Percentiles rank a stretch among this genome's conserved stretches.
These are phyloP conservation scores for Chaetomium fimeti DNA, from an alignment of 495 filamentous ascomycete genomes.

Conservation along the genomic window DNA sequence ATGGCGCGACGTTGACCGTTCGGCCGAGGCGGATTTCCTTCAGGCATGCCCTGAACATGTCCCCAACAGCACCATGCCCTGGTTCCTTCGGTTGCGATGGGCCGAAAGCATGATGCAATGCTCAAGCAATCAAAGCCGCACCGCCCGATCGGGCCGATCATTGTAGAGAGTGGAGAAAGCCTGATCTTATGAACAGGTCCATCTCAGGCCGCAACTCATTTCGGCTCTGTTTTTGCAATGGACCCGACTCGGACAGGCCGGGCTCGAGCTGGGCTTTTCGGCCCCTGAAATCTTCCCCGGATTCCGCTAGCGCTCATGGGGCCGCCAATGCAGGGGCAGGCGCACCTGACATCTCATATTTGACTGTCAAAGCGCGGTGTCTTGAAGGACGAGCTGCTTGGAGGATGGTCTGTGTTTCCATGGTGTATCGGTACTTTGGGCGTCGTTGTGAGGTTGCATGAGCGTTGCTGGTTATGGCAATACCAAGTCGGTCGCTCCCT, in stretches of 20 bases:
- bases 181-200: neutral
- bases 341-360: neutral
- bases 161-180: neutral
- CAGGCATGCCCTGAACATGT: too few species aligned
- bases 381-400: neutral
- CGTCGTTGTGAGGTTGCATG: neutral
- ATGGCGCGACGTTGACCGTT: too few species aligned
- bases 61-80: too few species aligned
- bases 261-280: neutral
- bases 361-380: constrained; percentile 4
- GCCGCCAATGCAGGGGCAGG: neutral
- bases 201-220: neutral
- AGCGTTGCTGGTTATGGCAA: neutral
- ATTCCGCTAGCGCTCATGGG: neutral
- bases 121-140: neutral
- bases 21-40: too few species aligned
- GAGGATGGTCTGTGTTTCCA: neutral
- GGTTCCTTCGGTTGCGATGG: too few species aligned
- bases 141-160: neutral
- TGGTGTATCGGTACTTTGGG: neutral
- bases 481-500: neutral
- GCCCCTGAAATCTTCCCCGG: neutral
- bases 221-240: neutral
- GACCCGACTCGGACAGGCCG: neutral
- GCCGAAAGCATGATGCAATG: constrained; percentile 2